Base-by-base conservation (phyloP, 2,329 filamentous ascomycete species). In the Thyridium curvatum region DNA sequence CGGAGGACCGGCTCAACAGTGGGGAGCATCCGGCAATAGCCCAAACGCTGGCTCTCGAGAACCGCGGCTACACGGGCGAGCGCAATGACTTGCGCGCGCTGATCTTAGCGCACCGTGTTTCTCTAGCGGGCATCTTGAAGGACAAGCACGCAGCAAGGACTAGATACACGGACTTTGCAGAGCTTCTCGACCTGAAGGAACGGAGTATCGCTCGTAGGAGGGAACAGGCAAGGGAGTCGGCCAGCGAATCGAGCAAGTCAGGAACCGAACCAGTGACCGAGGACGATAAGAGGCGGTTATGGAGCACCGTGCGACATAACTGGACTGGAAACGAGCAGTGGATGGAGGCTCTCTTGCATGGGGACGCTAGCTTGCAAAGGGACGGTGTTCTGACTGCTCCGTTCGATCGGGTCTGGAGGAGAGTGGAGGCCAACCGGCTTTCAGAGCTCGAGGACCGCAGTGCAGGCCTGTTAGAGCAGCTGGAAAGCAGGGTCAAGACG, bases 311-410 rank as follows among this genome's bases (percentile, higher is more conserved):
- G 21, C 71, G 74, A 29, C 79, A 81, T 44, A 86, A 88, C 48
- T 95, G 89, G 89, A 70, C 85, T 12, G 89, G 87, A 2, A 79
- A 82, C 51, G 76, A 82, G 42, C 73, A 77, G 40, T 91, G 88
- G 82, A 72, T 86, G 50, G 74, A 86, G 35, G 69, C 77, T 3
- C 63, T 95, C 15, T 56, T 93, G 0, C 70, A 82, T 37, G 86
- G 86, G 2, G 82, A 86, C 34, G 66, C 68, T 15, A 66, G 65
- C 8, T 61, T 68, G 3, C 66, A 66, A 18, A 73, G 68, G 26
- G 83, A 85, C 43, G 72, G 69, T 0, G 65, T 93, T n/a, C 56
- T 94, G 12, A 72, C 72, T 3, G 71, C 72, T 29, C 68, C 77
- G 0, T 93, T 90, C 46, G 75, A 85, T 21, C 68, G 77, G 8